Conservation (phyloP, 2,329 filamentous ascomycete species). For the Fusarium annulatum region DNA sequence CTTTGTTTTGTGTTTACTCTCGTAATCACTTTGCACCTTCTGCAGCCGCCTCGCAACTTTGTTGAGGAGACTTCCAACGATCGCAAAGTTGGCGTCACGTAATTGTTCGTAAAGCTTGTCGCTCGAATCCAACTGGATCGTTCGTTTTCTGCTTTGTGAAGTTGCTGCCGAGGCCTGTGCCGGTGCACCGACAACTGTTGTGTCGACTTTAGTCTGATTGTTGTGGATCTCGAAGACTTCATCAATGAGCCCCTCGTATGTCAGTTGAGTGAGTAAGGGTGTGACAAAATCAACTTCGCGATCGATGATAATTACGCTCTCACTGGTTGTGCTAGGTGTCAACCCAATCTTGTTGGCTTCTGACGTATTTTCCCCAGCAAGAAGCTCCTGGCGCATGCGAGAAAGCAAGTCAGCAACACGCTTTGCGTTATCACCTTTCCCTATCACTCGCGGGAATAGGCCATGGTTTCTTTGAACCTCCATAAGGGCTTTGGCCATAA, state of each 20-base stretch:
- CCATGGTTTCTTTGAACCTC: constrained; percentile 90
- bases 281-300: constrained; percentile 95
- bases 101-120: constrained; percentile 91
- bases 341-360: constrained; percentile 73
- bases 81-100: constrained; percentile 93
- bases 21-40: constrained; percentile 85
- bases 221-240: constrained; percentile 92
- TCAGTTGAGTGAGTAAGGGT: constrained; percentile 90
- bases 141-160: constrained; percentile 78
- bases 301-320: constrained; percentile 94
- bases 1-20: constrained; percentile 88
- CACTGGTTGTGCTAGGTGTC: constrained; percentile 86
- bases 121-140: constrained; percentile 87
- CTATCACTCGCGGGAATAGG: constrained; percentile 92
- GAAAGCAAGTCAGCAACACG: constrained; percentile 86
- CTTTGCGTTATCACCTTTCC: constrained; percentile 95
- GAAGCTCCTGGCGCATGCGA: constrained; percentile 90
- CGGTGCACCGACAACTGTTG: constrained; percentile 84
- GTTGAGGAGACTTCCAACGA: constrained; percentile 89
- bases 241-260: constrained; percentile 95
- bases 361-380: constrained; percentile 79
- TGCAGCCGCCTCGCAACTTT: constrained; percentile 89
- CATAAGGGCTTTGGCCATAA: constrained; percentile 93
- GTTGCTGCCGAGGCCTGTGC: constrained; percentile 69
- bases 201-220: constrained; percentile 93